phyloP scores from a whole-genome alignment of 495 filamentous ascomycete species.

The Penicillium canescens region DNA sequence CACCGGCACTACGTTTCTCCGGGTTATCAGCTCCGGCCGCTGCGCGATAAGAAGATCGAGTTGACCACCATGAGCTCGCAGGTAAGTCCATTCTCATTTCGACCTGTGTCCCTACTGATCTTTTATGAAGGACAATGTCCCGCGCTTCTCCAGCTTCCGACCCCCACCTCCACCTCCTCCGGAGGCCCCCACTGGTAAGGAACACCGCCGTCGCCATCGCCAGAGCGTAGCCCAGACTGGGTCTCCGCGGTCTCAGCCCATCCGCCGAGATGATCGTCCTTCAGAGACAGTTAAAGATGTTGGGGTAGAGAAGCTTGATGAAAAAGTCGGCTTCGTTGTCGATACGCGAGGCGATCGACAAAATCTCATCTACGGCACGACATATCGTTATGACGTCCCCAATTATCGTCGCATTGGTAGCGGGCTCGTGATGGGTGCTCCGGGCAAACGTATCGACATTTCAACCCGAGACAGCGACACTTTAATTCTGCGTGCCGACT shows the following conservation, averaged over 20 bases:
- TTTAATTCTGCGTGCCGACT: conserved; percentile 39
- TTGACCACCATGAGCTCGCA: conserved; percentile 40
- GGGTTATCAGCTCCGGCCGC: conserved; percentile 6
- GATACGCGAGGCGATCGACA: conserved; percentile 63
- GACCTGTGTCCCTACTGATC: background rate
- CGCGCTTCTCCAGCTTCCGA: conserved; percentile 63
- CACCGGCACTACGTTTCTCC: conserved; percentile 5
- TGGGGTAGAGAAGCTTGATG: background rate
- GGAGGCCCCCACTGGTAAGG: background rate
- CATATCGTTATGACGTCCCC: conserved; percentile 62
- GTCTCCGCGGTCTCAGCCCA: too few relatives aligned
- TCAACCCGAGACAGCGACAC: conserved; percentile 44
- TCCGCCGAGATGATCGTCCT: background rate
- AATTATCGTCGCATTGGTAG: conserved; percentile 58
- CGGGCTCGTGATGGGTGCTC: conserved; percentile 60
- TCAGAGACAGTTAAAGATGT: background rate
- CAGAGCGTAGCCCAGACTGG: background rate
- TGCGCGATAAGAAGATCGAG: conserved; percentile 12
- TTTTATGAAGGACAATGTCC: conserved; percentile 44
- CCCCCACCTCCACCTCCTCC: background rate
- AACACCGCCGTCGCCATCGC: background rate
- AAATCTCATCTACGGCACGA: conserved; percentile 60
- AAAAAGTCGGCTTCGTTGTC: conserved; percentile 36
- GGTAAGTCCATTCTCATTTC: conserved; percentile 21
- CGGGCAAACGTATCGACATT: conserved; percentile 54